phyloP scores from a whole-genome alignment of 192 early-diverging fungal genomes.

The Chytriomyces sp. region DNA sequence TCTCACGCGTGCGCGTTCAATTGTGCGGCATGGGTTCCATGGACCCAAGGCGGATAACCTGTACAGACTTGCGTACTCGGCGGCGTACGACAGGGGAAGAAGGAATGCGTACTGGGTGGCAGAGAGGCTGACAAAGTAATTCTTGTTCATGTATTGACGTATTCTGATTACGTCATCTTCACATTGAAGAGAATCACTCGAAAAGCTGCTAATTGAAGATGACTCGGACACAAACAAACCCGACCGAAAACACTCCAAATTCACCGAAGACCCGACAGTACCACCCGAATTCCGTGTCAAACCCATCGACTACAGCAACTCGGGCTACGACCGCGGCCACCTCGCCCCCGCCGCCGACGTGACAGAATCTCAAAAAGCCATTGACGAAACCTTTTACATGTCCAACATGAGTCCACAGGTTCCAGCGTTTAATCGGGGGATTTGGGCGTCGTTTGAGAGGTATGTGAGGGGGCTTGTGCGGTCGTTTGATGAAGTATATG shows the following conservation, averaged over 20 bases:
- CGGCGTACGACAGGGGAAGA: slow-evolving; percentile 18
- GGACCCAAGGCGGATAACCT: slow-evolving; percentile 17
- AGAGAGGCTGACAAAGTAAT: slow-evolving; percentile 28
- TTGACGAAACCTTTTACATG: slow-evolving; percentile 86
- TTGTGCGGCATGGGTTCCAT: slow-evolving; percentile 13
- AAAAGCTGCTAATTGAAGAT: not conserved
- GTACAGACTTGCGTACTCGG: slow-evolving; percentile 12
- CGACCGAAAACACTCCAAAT: slow-evolving; percentile 71
- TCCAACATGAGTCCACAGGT: slow-evolving; percentile 47
- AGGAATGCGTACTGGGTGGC: slow-evolving; percentile 36
- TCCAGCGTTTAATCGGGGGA: slow-evolving; percentile 86
- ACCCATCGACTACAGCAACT: slow-evolving; percentile 78
- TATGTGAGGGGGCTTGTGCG: slow-evolving; percentile 76
- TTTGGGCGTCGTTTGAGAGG: slow-evolving; percentile 88
- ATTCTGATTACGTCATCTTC: not conserved
- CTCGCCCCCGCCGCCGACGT: slow-evolving; percentile 91
- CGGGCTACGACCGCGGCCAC: slow-evolving; percentile 91
- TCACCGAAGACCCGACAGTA: slow-evolving; percentile 79
- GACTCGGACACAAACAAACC: slow-evolving; percentile 16
- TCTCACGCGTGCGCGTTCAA: slow-evolving; percentile 7
- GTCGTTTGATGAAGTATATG: slow-evolving; percentile 81
- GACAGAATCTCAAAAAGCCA: slow-evolving; percentile 68
- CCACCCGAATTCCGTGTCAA: slow-evolving; percentile 76
- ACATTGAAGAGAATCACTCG: not conserved
- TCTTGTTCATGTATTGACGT: not conserved